A percentile compares a stretch with the other conserved stretches of the same genome.
Evolutionary conservation across 768 basidiomycete species (phyloP).

Genomic region (Phylloporus sp.): DNA sequence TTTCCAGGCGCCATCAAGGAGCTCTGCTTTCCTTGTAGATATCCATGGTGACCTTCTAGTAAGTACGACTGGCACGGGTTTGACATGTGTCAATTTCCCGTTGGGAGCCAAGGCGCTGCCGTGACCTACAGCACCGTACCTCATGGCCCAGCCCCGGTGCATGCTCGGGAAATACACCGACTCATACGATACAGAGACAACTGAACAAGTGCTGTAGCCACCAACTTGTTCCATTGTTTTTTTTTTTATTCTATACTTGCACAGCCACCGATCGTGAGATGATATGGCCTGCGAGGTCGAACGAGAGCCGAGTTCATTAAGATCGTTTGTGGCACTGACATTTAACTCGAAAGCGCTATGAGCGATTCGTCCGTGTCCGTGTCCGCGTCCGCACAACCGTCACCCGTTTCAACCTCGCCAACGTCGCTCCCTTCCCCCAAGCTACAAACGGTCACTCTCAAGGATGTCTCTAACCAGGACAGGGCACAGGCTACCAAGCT

Average conservation of each 20-base stretch:
- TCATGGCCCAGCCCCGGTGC: no score
- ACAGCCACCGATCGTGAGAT: conserved; percentile 33
- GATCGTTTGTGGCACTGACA: neutral
- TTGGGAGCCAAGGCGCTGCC: no score
- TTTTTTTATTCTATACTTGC: neutral
- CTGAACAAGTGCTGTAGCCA: no score
- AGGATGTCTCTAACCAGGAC: conserved; percentile 67
- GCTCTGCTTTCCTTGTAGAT: no score
- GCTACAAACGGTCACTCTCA: conserved; percentile 46
- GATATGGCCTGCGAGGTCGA: neutral
- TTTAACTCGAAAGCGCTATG: conserved; percentile 15
- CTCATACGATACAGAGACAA: no score
- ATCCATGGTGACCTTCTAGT: no score
- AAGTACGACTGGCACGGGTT: no score
- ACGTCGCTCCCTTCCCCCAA: conserved; percentile 61
- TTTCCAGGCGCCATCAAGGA: no score
- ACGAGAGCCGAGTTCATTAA: neutral
- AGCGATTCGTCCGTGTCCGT: conserved; percentile 16
- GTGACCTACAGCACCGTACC: no score
- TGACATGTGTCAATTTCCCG: conserved; percentile 52
- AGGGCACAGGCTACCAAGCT: conserved; percentile 62
- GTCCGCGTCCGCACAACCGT: conserved; percentile 34
- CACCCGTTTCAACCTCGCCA: conserved; percentile 49
- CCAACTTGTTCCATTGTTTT: no score
- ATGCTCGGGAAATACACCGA: conserved; percentile 69